Evolutionary conservation across 331 rosid species (phyloP).

Genomic region (Pyracantha coccinea): DNA sequence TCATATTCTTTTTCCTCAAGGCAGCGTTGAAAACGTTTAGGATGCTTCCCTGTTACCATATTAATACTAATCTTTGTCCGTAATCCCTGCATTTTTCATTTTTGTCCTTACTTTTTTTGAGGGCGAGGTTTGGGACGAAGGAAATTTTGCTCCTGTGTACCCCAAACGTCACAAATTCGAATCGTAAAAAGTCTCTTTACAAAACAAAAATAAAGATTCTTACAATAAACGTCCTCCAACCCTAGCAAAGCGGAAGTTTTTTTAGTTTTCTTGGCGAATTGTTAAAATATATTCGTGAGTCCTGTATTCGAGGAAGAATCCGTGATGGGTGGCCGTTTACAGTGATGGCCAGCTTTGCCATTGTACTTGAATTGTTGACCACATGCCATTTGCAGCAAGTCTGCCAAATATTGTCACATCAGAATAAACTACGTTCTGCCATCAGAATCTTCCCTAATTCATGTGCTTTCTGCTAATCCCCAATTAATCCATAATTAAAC

Average conservation of each 20-base stretch:
- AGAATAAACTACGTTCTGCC: not conserved
- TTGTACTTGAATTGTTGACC: conserved; percentile 18
- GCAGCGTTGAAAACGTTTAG: not conserved
- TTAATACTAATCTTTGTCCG: not conserved
- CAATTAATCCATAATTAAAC: not conserved
- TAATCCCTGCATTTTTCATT: not conserved
- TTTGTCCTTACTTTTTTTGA: no score
- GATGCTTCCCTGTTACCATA: not conserved
- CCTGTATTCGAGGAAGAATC: not conserved
- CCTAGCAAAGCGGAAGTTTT: no score
- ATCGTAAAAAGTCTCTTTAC: rapidly evolving
- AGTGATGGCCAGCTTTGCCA: conserved; percentile 19
- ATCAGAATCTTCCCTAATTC: conserved; percentile 4
- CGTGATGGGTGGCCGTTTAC: conserved; percentile 22
- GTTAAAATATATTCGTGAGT: not conserved
- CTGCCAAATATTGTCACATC: conserved; percentile 2
- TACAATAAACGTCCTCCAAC: rapidly evolving
- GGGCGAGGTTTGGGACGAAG: rapidly evolving
- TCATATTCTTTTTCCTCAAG: not conserved
- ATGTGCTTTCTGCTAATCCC: not conserved
- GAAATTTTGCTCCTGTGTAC: no score
- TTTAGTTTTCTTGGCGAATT: not conserved
- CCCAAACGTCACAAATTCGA: rapidly evolving
- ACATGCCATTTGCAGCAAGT: conserved; percentile 19
- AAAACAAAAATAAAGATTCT: no score